Base-by-base conservation (phyloP, 306 rosid genomes). In the Hippophae rhamnoides region DNA sequence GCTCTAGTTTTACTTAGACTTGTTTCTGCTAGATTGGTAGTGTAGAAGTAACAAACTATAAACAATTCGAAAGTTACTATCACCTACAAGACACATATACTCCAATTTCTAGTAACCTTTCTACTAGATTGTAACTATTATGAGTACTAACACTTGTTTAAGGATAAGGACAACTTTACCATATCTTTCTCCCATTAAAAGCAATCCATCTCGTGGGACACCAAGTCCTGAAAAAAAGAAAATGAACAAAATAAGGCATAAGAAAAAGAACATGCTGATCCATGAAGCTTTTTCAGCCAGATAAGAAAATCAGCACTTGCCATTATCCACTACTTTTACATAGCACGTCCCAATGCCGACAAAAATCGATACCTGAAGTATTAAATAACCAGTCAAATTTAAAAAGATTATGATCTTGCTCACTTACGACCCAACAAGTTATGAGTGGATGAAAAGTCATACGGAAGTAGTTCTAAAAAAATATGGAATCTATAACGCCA, bases 301-400 rank as follows among this genome's bases (percentile, higher is more conserved):
- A 54, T 50, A 64, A 31, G 69, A 59, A 54, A n/a, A 62, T 27
- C 10, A 63, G 60, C 18, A 64, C 82, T 8, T 31, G 85, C 96
- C 98, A 60, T 92, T 82, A 64, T 92, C 98, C 40, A 66, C 89
- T 42, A 92, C 98, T 81, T 85, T 87, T 47, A 83, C 70, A 53
- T 68, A 85, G 62, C 76, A 78, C 46, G 71, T 82, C 58, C 89
- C 83, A 62, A 77, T 52, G 48, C 79, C 75, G 7, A 87, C 72
- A 58, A 76, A 87, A 69, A 92, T 76, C 2, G 85, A 76, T 52
- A 87, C 82, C 96, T 87, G 77, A 54, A 80, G 55, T 74, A 63
- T 60, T 7, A 69, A 43, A 42, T 27, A 60, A 13, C 23, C 48
- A 52, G 53, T 40, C 62, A 57, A 52, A 54, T 56, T 47, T 45